A percentile compares a stretch with the other conserved stretches of the same genome.
Evolutionary conservation across 495 filamentous ascomycete species (phyloP).

Genomic region (Pyrenula massariospora): DNA sequence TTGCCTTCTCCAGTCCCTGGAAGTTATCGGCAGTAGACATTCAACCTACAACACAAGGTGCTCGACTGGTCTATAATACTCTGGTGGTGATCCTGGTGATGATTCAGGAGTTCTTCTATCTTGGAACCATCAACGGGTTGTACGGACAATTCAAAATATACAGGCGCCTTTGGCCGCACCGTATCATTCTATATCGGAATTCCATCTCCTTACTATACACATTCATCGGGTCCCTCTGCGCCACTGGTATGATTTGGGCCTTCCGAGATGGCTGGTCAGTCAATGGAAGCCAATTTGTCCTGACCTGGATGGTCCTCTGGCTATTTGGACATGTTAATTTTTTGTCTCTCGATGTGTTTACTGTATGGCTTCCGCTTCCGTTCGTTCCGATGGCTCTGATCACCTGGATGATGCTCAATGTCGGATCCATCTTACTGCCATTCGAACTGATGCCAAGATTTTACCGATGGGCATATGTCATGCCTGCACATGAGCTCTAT

Average conservation of each 20-base stretch:
- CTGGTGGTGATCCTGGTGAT: slow-evolving; percentile 33
- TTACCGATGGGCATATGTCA: slow-evolving; percentile 30
- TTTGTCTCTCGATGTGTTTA: slow-evolving; percentile 32
- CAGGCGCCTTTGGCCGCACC: slow-evolving; percentile 17
- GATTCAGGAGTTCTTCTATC: slow-evolving; percentile 44
- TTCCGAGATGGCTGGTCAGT: slow-evolving; percentile 36
- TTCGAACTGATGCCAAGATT: slow-evolving; percentile 34
- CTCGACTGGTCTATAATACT: slow-evolving; percentile 39
- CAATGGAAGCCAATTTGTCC: slow-evolving; percentile 29
- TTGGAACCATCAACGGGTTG: slow-evolving; percentile 28
- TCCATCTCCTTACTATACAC: slow-evolving; percentile 29
- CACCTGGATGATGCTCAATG: slow-evolving; percentile 35
- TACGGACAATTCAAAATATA: slow-evolving; percentile 32
- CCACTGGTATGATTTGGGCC: slow-evolving; percentile 36
- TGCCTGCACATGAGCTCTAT: slow-evolving; percentile 36
- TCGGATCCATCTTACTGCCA: slow-evolving; percentile 32
- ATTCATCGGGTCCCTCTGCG: slow-evolving; percentile 30
- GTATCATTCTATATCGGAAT: slow-evolving; percentile 29
- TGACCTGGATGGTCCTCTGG: slow-evolving; percentile 38
- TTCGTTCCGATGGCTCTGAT: slow-evolving; percentile 35
- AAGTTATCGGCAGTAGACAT: slow-evolving; percentile 23
- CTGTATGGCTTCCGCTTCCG: slow-evolving; percentile 26
- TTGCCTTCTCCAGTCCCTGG: slow-evolving; percentile 31
- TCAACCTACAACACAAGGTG: slow-evolving; percentile 34
- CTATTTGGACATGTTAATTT: slow-evolving; percentile 41